These are phyloP conservation scores for Tympanopsis confertula DNA, from an alignment of 2,329 filamentous ascomycete species.

Conservation along the genomic window DNA sequence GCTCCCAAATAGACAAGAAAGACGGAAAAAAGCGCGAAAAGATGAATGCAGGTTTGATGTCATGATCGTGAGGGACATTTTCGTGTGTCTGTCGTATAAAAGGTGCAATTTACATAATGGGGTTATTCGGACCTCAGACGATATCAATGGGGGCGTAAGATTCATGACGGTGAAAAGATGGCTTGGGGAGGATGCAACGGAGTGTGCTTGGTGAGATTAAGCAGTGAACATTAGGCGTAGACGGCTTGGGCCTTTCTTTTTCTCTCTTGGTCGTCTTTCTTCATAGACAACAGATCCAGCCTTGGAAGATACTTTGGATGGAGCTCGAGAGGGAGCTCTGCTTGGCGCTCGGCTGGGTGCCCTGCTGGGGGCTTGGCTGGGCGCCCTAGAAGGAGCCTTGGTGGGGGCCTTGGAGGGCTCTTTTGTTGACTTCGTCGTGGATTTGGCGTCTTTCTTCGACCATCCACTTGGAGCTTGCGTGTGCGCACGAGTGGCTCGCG, in stretches of 20 bases:
- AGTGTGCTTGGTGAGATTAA: too few relatives aligned
- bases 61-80: too few relatives aligned
- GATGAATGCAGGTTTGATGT: too few relatives aligned
- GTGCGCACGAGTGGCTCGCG: slow-evolving; percentile 8
- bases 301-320: not conserved
- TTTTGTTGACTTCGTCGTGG: slow-evolving; percentile 2
- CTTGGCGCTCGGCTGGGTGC: slow-evolving; percentile 6
- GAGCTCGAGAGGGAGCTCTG: slow-evolving; percentile 6
- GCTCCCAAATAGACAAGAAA: too few relatives aligned
- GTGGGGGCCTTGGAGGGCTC: slow-evolving; percentile 8
- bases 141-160: too few relatives aligned
- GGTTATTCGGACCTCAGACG: too few relatives aligned
- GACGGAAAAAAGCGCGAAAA: too few relatives aligned
- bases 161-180: too few relatives aligned
- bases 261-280: slow-evolving; percentile 9
- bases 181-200: too few relatives aligned
- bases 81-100: too few relatives aligned
- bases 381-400: slow-evolving; percentile 7
- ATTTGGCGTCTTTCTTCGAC: too few relatives aligned
- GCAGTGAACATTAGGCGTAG: slow-evolving; percentile 1
- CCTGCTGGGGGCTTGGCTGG: slow-evolving; percentile 4
- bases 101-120: too few relatives aligned
- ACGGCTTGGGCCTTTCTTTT: slow-evolving; percentile 5
- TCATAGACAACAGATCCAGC: not conserved
- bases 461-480: not conserved